Evolutionary conservation across 2,329 filamentous ascomycete genomes (phyloP).

Genomic region (Fusarium sp.): DNA sequence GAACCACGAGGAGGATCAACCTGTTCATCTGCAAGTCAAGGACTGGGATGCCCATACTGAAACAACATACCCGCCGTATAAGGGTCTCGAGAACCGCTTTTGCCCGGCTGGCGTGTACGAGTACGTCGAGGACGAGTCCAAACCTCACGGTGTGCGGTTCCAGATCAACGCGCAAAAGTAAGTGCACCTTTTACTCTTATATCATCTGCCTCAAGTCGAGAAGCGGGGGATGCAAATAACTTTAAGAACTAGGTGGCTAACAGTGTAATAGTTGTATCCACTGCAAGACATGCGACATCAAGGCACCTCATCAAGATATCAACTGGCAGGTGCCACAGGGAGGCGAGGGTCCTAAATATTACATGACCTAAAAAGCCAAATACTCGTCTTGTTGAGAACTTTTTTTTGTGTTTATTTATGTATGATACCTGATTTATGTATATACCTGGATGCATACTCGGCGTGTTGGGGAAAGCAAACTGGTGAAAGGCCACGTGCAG

Average conservation of each 20-base stretch:
- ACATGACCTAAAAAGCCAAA: conserved; percentile 68
- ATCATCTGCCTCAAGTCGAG: neutral
- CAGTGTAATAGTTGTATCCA: conserved; percentile 84
- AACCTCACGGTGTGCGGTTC: conserved; percentile 91
- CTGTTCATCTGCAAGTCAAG: conserved; percentile 93
- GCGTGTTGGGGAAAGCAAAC: conserved; percentile 35
- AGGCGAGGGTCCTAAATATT: conserved; percentile 82
- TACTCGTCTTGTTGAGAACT: conserved; percentile 5
- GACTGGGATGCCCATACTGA: conserved; percentile 94
- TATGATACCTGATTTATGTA: conserved; percentile 50
- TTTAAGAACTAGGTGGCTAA: conserved; percentile 23
- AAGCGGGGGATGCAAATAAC: neutral
- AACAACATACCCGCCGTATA: conserved; percentile 86
- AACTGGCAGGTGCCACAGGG: conserved; percentile 97
- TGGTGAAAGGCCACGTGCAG: conserved; percentile 14
- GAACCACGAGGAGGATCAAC: conserved; percentile 99
- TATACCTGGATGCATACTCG: conserved; percentile 45
- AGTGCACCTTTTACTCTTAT: conserved; percentile 60
- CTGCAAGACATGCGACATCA: conserved; percentile 99
- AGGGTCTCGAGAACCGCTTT: conserved; percentile 96
- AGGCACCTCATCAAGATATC: conserved; percentile 96
- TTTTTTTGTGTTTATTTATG: conserved; percentile 36
- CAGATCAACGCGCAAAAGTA: conserved; percentile 99
- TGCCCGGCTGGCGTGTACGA: conserved; percentile 98
- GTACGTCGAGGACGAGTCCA: conserved; percentile 92